These are phyloP conservation scores for Hemileia vastatrix DNA, from an alignment of 1,284 basidiomycete species.

Conservation along the genomic window DNA sequence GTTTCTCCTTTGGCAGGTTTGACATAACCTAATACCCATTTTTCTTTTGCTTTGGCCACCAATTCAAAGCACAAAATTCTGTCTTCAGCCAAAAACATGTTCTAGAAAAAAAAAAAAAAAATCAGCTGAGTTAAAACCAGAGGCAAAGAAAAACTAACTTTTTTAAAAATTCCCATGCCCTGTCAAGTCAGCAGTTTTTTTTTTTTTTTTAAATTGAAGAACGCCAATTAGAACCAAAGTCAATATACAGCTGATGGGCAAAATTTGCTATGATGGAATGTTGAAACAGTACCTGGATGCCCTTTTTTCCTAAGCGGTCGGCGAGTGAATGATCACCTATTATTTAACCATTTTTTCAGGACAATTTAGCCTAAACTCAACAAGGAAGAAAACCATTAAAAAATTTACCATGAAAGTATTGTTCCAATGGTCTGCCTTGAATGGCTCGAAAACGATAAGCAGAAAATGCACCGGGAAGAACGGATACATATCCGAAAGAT, in stretches of 20 bases:
- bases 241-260: not conserved
- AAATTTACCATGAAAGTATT: constrained; percentile 98
- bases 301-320: constrained; percentile 81
- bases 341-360: not conserved
- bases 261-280: not conserved
- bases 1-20: constrained; percentile 93
- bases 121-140: not conserved
- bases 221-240: no score
- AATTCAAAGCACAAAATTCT: constrained; percentile 90
- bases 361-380: not conserved
- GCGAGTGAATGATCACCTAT: constrained; percentile 51
- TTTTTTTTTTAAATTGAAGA: no score
- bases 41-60: constrained; percentile 69
- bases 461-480: constrained; percentile 91
- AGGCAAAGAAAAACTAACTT: constrained; percentile 39
- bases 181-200: no score
- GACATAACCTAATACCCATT: constrained; percentile 86
- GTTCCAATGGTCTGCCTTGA: constrained; percentile 79
- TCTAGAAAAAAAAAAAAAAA: constrained; percentile 5
- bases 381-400: constrained; percentile 20
- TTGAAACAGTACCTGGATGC: constrained; percentile 54
- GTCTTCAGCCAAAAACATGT: constrained; percentile 61
- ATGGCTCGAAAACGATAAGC: constrained; percentile 88
- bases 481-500: constrained; percentile 88
- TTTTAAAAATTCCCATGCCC: constrained; percentile 94